Evolutionary conservation across 2,329 filamentous ascomycete genomes (phyloP).

Genomic region (Ambrosiella beaveri): DNA sequence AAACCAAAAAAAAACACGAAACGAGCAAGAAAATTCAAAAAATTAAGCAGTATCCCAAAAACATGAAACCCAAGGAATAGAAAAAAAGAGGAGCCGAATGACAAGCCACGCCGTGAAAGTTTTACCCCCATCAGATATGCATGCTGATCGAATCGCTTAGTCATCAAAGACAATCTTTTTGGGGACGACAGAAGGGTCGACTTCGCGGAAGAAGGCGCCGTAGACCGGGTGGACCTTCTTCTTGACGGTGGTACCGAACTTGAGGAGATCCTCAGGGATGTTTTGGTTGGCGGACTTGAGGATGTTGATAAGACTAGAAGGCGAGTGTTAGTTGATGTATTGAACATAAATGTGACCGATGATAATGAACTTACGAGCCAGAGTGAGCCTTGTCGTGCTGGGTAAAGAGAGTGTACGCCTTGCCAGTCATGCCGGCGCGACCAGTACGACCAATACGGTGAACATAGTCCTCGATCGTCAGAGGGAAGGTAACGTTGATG

Average conservation of each 20-base stretch:
- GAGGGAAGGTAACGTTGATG: conserved; percentile 84
- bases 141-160: conserved; percentile 1
- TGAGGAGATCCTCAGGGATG: conserved; percentile 78
- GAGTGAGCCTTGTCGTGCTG: conserved; percentile 86
- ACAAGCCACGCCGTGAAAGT: not conserved
- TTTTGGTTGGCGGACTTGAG: conserved; percentile 82
- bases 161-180: conserved; percentile 76
- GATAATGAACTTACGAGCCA: conserved; percentile 49
- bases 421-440: conserved; percentile 73
- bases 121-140: not conserved
- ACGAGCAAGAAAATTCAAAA: not conserved
- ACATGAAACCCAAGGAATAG: conserved; percentile 4
- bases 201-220: conserved; percentile 88
- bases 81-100: not conserved
- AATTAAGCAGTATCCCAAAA: not conserved
- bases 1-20: not conserved
- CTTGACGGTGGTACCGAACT: conserved; percentile 96
- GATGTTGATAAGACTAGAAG: conserved; percentile 67
- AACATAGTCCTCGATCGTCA: conserved; percentile 94
- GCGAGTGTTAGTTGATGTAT: not conserved
- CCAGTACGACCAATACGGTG: conserved; percentile 93
- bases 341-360: conserved; percentile 11
- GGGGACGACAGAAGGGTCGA: conserved; percentile 63
- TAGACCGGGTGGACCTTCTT: conserved; percentile 96
- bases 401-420: conserved; percentile 87